A percentile compares a stretch with the other conserved stretches of the same genome.
Conservation (phyloP, 495 filamentous ascomycete species). For the Xylaria intraflava region DNA sequence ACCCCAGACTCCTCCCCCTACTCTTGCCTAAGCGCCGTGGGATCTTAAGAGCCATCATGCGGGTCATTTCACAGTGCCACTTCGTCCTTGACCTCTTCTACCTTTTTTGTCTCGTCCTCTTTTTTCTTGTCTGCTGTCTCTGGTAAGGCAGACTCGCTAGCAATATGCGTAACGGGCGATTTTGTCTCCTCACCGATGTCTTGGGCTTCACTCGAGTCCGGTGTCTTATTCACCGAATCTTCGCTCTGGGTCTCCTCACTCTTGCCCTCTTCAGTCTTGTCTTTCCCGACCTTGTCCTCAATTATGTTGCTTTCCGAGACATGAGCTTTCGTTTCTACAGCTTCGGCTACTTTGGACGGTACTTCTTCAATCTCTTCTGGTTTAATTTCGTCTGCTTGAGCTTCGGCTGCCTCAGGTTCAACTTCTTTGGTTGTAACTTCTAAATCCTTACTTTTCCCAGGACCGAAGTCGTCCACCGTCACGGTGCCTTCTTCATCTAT, state of each 20-base stretch:
- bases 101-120: slow-evolving; percentile 29
- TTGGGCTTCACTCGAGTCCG: slow-evolving; percentile 2
- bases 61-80: slow-evolving; percentile 16
- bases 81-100: slow-evolving; percentile 24
- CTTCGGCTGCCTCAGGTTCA: slow-evolving; percentile 23
- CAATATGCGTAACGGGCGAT: slow-evolving; percentile 48
- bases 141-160: slow-evolving; percentile 46
- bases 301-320: neutral
- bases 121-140: slow-evolving; percentile 34
- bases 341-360: neutral
- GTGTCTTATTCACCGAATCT: neutral
- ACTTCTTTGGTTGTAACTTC: neutral
- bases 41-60: too few relatives aligned
- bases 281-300: slow-evolving; percentile 4
- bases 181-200: slow-evolving; percentile 21
- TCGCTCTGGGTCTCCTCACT: neutral
- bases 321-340: slow-evolving; percentile 8
- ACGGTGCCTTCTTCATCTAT: slow-evolving; percentile 48
- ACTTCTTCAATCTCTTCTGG: slow-evolving; percentile 10
- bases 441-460: slow-evolving; percentile 5
- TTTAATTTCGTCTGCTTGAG: slow-evolving; percentile 13
- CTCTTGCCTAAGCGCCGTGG: too few relatives aligned
- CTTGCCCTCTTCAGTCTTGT: neutral
- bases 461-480: slow-evolving; percentile 27
- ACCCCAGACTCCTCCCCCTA: neutral